phyloP scores from a whole-genome alignment of 768 basidiomycete species.

The Lentinula sp. region DNA sequence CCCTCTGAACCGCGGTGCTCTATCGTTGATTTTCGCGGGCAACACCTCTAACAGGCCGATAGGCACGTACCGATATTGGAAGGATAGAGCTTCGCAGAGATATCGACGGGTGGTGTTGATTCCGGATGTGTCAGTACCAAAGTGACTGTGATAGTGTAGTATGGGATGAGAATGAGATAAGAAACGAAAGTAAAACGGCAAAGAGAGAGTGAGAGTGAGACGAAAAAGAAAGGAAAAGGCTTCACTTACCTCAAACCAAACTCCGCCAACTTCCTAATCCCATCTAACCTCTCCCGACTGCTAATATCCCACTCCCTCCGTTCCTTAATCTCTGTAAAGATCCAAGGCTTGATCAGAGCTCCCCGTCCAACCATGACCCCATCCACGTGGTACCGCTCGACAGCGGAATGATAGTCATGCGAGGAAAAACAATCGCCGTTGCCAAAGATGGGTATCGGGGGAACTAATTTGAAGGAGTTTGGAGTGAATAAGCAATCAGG shows the following conservation, averaged over 20 bases:
- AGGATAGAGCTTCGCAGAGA: constrained; percentile 91
- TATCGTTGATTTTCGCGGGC: constrained; percentile 83
- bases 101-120: constrained; percentile 90
- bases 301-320: constrained; percentile 90
- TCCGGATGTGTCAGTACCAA: constrained; percentile 83
- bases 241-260: constrained; percentile 67
- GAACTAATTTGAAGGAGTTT: constrained; percentile 35
- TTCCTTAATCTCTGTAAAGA: constrained; percentile 95
- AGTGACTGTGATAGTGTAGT: constrained; percentile 43
- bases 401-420: constrained; percentile 70
- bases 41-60: constrained; percentile 84
- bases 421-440: constrained; percentile 94
- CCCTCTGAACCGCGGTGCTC: constrained; percentile 83
- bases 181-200: not conserved
- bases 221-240: not conserved
- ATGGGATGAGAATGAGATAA: not conserved
- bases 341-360: constrained; percentile 93
- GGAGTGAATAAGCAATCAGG: not conserved
- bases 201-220: not conserved
- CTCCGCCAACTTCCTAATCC: constrained; percentile 78
- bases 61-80: constrained; percentile 94
- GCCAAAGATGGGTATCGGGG: constrained; percentile 91
- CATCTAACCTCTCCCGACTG: constrained; percentile 74
- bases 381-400: constrained; percentile 81
- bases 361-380: constrained; percentile 95